Conservation (phyloP, 176 grass and related monocot genomes). For the Hyparrhenia diplandra region DNA sequence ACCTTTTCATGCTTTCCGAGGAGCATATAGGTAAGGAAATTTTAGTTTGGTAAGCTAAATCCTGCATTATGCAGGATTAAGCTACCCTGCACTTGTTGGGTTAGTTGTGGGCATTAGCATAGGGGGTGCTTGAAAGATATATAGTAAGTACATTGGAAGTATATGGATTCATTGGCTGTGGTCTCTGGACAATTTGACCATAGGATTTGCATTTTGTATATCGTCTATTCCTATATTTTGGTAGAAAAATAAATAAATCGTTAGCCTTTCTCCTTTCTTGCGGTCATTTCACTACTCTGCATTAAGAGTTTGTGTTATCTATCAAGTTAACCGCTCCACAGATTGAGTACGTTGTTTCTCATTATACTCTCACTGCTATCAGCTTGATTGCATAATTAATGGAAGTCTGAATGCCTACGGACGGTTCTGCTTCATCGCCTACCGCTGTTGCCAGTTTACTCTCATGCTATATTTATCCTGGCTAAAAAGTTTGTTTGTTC, state of each 20-base stretch:
- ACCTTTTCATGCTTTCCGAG: neutral
- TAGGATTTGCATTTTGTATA: slow-evolving; percentile 6
- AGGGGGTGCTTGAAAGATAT: slow-evolving; percentile 4
- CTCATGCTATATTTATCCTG: too few relatives aligned
- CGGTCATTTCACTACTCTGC: neutral
- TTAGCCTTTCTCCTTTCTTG: slow-evolving; percentile 6
- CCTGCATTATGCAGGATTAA: neutral
- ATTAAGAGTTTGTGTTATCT: neutral
- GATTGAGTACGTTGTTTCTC: neutral
- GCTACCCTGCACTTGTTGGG: neutral
- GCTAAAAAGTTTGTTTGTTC: neutral
- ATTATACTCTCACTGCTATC: neutral
- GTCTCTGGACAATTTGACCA: slow-evolving; percentile 14
- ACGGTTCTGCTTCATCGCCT: neutral
- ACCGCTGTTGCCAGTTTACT: too few relatives aligned
- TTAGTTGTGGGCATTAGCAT: slow-evolving; percentile 21
- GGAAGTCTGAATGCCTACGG: neutral
- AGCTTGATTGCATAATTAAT: too few relatives aligned
- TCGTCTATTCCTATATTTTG: slow-evolving; percentile 17
- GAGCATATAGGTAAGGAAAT: slow-evolving; percentile 16
- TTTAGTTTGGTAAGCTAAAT: neutral
- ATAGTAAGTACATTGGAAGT: slow-evolving; percentile 25
- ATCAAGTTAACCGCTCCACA: neutral
- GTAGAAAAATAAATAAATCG: slow-evolving; percentile 20
- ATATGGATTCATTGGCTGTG: slow-evolving; percentile 32